Conservation (phyloP, 2,329 filamentous ascomycete genomes). For the Myriosclerotinia duriaeana region DNA sequence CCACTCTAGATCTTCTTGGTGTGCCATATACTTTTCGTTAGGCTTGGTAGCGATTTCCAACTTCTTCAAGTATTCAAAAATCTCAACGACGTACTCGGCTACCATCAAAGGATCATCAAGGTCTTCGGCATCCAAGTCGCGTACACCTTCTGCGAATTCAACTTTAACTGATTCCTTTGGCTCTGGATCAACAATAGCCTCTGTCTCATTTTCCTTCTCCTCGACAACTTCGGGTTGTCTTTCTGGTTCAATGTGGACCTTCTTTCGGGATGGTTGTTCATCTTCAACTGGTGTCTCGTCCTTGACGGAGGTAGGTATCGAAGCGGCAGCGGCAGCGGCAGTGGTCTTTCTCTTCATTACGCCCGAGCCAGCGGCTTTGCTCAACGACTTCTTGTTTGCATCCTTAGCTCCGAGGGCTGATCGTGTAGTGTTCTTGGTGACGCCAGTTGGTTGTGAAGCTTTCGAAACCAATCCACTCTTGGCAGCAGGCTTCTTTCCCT, state of each 20-base stretch:
- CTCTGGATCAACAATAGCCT: slow-evolving; percentile 37
- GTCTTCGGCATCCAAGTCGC: slow-evolving; percentile 82
- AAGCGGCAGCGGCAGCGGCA: slow-evolving; percentile 44
- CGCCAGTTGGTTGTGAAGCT: slow-evolving; percentile 74
- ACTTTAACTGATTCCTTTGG: slow-evolving; percentile 35
- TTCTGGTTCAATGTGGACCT: slow-evolving; percentile 56
- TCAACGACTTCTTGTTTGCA: slow-evolving; percentile 62
- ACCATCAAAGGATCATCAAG: slow-evolving; percentile 95
- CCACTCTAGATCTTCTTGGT: slow-evolving; percentile 95
- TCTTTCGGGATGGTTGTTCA: slow-evolving; percentile 68
- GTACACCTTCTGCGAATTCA: slow-evolving; percentile 46
- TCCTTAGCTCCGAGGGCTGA: slow-evolving; percentile 66
- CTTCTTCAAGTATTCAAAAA: slow-evolving; percentile 91
- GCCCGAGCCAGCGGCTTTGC: slow-evolving; percentile 74
- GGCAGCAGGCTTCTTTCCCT: slow-evolving; percentile 71
- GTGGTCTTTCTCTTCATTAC: slow-evolving; percentile 71
- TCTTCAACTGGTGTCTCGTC: slow-evolving; percentile 61
- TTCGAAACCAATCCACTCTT: slow-evolving; percentile 76
- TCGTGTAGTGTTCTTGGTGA: slow-evolving; percentile 68
- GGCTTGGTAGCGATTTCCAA: slow-evolving; percentile 79
- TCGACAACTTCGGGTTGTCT: slow-evolving; percentile 45
- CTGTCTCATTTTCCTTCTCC: slow-evolving; percentile 43
- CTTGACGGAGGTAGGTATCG: slow-evolving; percentile 56
- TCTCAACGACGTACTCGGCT: slow-evolving; percentile 93
- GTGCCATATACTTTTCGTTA: slow-evolving; percentile 91